These are phyloP conservation scores for Saprolegnia parasitica DNA, from an alignment of 352 stramenopile species.

Conservation along the genomic window DNA sequence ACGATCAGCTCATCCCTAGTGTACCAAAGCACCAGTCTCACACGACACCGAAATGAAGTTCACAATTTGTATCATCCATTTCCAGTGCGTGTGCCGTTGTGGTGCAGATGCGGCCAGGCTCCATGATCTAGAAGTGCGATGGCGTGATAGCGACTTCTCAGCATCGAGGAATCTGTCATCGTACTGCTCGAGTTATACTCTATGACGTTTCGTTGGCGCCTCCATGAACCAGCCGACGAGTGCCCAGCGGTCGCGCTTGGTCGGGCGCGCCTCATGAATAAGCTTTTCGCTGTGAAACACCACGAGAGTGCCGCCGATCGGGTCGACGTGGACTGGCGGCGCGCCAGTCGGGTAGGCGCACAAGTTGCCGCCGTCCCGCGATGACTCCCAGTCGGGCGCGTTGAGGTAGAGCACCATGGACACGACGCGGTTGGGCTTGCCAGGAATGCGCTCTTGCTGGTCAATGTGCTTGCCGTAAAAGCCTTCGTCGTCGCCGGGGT, in stretches of 20 bases:
- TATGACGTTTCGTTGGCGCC: background rate
- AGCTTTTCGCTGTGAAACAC: slow-evolving; percentile 24
- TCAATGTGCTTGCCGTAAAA: slow-evolving; percentile 28
- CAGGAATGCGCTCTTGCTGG: slow-evolving; percentile 21
- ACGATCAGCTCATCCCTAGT: too few species aligned
- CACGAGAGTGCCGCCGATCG: slow-evolving; percentile 13
- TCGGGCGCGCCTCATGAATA: slow-evolving; percentile 18
- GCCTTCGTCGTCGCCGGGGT: slow-evolving; percentile 16
- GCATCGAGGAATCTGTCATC: background rate
- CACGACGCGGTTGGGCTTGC: slow-evolving; percentile 17
- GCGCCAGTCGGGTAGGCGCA: background rate
- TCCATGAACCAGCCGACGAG: slow-evolving; percentile 26
- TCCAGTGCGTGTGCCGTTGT: too few species aligned
- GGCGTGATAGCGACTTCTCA: background rate
- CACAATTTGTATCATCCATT: too few species aligned
- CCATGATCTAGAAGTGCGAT: too few species aligned
- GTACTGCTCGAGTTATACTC: background rate
- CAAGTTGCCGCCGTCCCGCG: slow-evolving; percentile 7
- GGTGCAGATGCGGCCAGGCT: too few species aligned
- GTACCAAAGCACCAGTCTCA: too few species aligned
- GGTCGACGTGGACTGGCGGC: background rate
- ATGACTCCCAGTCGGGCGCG: background rate
- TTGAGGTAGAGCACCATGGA: slow-evolving; percentile 26
- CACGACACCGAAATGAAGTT: too few species aligned
- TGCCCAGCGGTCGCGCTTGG: slow-evolving; percentile 20